phyloP scores from a whole-genome alignment of 371 early-diverging fungal species.

The Dinochytrium kinnereticum region DNA sequence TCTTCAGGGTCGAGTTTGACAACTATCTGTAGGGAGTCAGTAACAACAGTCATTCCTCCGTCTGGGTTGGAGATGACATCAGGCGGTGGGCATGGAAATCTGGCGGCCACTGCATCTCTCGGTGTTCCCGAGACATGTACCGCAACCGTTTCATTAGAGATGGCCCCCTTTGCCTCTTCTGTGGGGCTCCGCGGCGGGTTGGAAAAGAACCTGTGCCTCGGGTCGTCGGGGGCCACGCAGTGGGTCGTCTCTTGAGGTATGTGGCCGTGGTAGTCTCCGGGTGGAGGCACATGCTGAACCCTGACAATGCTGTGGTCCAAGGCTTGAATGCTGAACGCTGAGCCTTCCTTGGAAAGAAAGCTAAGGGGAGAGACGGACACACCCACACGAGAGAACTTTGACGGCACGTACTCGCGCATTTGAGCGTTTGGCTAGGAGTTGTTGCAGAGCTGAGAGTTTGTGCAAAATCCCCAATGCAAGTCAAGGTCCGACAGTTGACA shows the following conservation, averaged over 20 bases:
- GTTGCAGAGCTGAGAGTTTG: no score
- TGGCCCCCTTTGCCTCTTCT: background rate
- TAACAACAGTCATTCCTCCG: background rate
- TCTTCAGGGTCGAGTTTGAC: conserved; percentile 20
- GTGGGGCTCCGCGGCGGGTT: background rate
- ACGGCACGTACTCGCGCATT: conserved; percentile 19
- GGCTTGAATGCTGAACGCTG: conserved; percentile 18
- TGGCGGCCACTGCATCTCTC: background rate
- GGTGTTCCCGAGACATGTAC: conserved; percentile 1
- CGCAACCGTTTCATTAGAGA: background rate
- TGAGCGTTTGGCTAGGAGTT: no score
- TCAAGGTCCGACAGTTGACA: no score
- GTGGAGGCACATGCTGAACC: conserved; percentile 28
- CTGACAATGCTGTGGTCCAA: conserved; percentile 30
- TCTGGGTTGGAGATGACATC: background rate
- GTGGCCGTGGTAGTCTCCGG: conserved; percentile 4
- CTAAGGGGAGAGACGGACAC: background rate
- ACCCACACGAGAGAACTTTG: conserved; percentile 7
- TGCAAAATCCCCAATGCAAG: no score
- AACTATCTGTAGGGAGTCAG: conserved; percentile 9
- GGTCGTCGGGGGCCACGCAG: conserved; percentile 11
- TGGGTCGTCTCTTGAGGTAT: conserved; percentile 14
- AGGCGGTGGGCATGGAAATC: conserved; percentile 24
- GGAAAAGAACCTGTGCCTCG: background rate
- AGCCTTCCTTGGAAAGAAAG: conserved; percentile 25